Base-by-base conservation (phyloP, 2,329 filamentous ascomycete genomes). In the Elsinoe necatrix region DNA sequence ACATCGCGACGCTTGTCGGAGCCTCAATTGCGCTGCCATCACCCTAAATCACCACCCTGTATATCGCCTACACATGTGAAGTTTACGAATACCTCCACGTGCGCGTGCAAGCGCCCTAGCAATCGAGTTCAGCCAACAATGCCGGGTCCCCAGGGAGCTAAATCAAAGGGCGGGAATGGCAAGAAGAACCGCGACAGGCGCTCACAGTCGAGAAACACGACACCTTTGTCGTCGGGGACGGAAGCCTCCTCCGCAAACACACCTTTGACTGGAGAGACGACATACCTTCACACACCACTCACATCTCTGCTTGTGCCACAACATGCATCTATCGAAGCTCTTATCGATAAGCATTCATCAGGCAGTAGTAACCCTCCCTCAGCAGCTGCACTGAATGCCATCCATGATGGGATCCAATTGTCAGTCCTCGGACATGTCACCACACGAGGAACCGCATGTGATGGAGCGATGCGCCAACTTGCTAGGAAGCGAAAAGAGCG, bases 201-300 rank as follows among this genome's bases (percentile, higher is more conserved):
- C 63, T 86, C 84, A 63, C 78, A 82, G 60, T 90, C 86, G 68
- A 84, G 87, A 66, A 91, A 90, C 70, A 88, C 86, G 34, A 92
- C 87, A 14, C 88, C 87, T 34, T 80, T 81, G 65, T 78, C 81
- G 31, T 60, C 65, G 29, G 62, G 66, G 23, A 65, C 66, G 11
- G 72, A 75, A 31, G 61, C 71, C 70, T 65, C 73, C 69, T 78
- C 85, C 57, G 85, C 83, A 64, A 79, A 89, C 54, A 80, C 85
- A 56, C 78, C 85, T 16, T 63, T 71, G 42, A 66, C 74, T 37
- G 66, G 43, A 5, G 64, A 68, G 31, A 69, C 84, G 20, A 79
- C 86, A 57, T 86, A 85, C 67, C 79, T 90, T 54, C 80, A 85
- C 58, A 80, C 87, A 20, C 62, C 71, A 63, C 80, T 80, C 63